Evolutionary conservation across 1,284 basidiomycete genomes (phyloP), one percentile per base, ranked within the genome.

Genomic region (Papiliotrema fonsecae): DNA sequence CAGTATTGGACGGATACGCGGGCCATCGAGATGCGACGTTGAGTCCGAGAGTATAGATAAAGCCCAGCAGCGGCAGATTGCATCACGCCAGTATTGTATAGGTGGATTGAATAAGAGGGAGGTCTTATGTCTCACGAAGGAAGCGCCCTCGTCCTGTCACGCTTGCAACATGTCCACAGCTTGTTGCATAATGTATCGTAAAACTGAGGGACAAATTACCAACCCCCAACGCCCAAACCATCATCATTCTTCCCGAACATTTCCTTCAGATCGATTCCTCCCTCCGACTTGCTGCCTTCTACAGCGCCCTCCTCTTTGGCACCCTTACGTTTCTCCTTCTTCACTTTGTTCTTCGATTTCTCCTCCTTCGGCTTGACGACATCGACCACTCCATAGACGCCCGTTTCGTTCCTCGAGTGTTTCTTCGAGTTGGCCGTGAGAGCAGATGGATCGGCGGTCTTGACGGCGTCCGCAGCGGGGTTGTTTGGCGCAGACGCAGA

Each of bases 181-280:
- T n/a, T n/a, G n/a, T n/a, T n/a, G n/a, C n/a, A n/a, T n/a, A n/a
- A n/a, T n/a, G n/a, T n/a, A n/a, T n/a, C n/a, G n/a, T n/a, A n/a
- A n/a, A n/a, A n/a, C n/a, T n/a, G n/a, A n/a, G n/a, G n/a, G n/a
- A n/a, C n/a, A n/a, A n/a, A n/a, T n/a, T 40, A 48, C 19, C 37
- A 42, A 6, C 38, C 13, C 11, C 18, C 35, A 18, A 31, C 34
- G 36, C 25, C 22, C 25, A 47, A 28, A 7, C 31, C 25, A 25
- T 46, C 49, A 10, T 49, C 49, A 7, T 41, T 35, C 19, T 40
- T 45, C 21, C 37, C 45, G 18, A 24, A 38, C 18, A 59, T 49
- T 31, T 56, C 45, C 43, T 52, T 54, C 34, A 61, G 55, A 30
- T 64, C 60, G 6, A 64, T 41, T 25, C 56, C 60, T 14, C 18